Conservation (phyloP, 345 rosid species). For the Lepidium didymum region DNA sequence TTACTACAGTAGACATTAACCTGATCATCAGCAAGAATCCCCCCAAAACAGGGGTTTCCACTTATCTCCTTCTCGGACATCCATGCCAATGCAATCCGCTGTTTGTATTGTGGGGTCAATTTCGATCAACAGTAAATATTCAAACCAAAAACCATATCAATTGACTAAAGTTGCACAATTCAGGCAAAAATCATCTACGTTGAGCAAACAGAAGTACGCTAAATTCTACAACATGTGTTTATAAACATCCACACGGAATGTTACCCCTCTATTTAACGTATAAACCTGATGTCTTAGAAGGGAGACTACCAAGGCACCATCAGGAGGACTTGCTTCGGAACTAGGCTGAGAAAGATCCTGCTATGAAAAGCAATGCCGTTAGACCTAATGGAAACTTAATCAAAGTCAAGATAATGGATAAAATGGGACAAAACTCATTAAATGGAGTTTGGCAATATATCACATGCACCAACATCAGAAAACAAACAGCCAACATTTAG, state of each 20-base stretch:
- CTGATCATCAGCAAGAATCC: conserved; percentile 96
- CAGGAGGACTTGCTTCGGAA: conserved; percentile 67
- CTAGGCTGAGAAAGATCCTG: conserved; percentile 76
- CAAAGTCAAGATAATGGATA: neutral
- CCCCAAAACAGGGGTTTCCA: conserved; percentile 60
- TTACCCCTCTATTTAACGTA: neutral
- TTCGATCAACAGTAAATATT: neutral
- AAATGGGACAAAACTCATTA: neutral
- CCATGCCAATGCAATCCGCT: conserved; percentile 95
- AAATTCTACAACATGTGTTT: neutral
- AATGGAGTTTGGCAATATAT: neutral
- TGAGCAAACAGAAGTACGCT: neutral
- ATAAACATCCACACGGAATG: neutral
- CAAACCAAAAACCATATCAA: neutral
- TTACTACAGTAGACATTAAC: conserved; percentile 24
- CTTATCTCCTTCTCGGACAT: conserved; percentile 75
- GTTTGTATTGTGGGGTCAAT: neutral
- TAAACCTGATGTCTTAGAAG: conserved; percentile 84
- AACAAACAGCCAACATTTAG: neutral
- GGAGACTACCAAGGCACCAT: conserved; percentile 63
- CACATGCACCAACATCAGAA: neutral
- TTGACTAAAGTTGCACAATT: neutral
- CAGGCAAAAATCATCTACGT: neutral
- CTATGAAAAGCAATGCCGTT: conserved; percentile 8
- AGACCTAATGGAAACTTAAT: neutral